A percentile compares a stretch with the other conserved stretches of the same genome.
Evolutionary conservation across 352 stramenopile species (phyloP).

Genomic region (Nothophytophthora sp.): DNA sequence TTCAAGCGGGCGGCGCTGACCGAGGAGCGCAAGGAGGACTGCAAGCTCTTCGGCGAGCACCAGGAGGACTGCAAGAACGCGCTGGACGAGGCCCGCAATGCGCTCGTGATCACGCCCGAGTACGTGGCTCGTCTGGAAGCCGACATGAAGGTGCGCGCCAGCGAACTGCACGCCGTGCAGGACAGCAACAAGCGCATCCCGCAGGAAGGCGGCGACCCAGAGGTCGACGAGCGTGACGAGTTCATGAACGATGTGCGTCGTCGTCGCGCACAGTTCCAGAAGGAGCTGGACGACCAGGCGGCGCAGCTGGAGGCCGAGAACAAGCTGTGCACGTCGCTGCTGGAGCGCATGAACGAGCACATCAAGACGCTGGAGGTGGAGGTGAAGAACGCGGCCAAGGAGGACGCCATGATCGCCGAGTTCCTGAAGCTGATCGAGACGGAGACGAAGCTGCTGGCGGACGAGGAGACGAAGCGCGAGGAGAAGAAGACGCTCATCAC

Average conservation of each 20-base stretch:
- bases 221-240: constrained; percentile 82
- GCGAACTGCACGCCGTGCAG: constrained; percentile 72
- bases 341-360: constrained; percentile 85
- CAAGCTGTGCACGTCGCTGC: constrained; percentile 74
- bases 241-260: constrained; percentile 89
- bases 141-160: constrained; percentile 83
- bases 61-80: constrained; percentile 83
- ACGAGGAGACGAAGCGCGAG: constrained; percentile 86
- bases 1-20: constrained; percentile 87
- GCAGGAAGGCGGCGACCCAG: constrained; percentile 68
- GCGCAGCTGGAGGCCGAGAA: constrained; percentile 77
- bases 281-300: constrained; percentile 80
- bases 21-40: constrained; percentile 83
- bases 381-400: constrained; percentile 68
- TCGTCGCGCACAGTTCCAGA: constrained; percentile 81
- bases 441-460: constrained; percentile 74
- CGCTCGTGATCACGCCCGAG: constrained; percentile 78
- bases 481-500: constrained; percentile 89
- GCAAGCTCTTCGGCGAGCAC: constrained; percentile 82
- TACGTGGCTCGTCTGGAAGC: constrained; percentile 83
- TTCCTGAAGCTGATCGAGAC: constrained; percentile 71
- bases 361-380: constrained; percentile 80
- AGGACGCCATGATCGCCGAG: constrained; percentile 75
- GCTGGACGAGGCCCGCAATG: constrained; percentile 68
- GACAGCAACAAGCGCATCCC: constrained; percentile 87